Conservation (phyloP, 177 flowering plant species). For the Vitis hybrid region DNA sequence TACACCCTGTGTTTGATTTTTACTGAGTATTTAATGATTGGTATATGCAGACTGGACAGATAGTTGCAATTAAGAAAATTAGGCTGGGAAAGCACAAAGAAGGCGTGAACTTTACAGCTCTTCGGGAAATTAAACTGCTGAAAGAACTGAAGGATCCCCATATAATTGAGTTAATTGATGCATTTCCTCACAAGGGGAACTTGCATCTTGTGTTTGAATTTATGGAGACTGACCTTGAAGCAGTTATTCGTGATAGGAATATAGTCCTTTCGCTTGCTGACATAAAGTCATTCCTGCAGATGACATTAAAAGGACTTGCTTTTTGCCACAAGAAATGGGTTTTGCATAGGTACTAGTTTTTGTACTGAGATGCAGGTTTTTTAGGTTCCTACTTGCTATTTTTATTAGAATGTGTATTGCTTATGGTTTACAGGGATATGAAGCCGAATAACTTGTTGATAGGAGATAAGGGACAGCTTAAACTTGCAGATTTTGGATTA, state of each 20-base stretch:
- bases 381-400: background rate
- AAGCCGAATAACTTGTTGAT: conserved; percentile 93
- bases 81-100: conserved; percentile 91
- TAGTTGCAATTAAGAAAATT: conserved; percentile 94
- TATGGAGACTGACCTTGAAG: conserved; percentile 98
- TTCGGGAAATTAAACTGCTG: conserved; percentile 89
- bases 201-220: conserved; percentile 95
- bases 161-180: conserved; percentile 89
- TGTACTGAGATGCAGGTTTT: background rate
- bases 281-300: conserved; percentile 83
- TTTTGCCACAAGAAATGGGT: conserved; percentile 96
- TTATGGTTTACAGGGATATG: conserved; percentile 76
- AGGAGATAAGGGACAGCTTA: conserved; percentile 85
- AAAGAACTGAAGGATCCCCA: conserved; percentile 91
- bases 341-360: conserved; percentile 65
- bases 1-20: background rate
- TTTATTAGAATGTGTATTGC: background rate
- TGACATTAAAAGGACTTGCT: conserved; percentile 94
- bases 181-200: conserved; percentile 92
- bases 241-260: conserved; percentile 89
- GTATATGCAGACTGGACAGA: conserved; percentile 65
- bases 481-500: conserved; percentile 95
- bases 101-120: conserved; percentile 94
- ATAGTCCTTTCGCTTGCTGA: conserved; percentile 92
- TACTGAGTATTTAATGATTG: background rate